Conservation (phyloP, 148 eudicot genomes). For the Amaranthus cruentus region DNA sequence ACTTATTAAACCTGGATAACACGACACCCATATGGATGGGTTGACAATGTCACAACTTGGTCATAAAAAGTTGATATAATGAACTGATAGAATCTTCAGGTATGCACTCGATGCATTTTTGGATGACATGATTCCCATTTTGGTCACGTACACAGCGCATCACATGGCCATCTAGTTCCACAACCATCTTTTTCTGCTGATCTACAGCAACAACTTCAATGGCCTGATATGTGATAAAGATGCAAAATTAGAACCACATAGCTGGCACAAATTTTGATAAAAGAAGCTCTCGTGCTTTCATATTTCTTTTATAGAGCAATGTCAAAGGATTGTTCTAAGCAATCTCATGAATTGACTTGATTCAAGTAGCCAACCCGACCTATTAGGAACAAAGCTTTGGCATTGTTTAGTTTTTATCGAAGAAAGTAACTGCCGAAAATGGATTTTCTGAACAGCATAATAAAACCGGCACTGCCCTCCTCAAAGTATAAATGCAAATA, state of each 20-base stretch:
- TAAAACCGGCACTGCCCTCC: too few relatives aligned
- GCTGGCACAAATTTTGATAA: not conserved
- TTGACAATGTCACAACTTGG: constrained; percentile 74
- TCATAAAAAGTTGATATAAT: constrained; percentile 70
- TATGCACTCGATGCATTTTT: constrained; percentile 88
- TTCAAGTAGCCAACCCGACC: too few relatives aligned
- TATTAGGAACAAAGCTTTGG: too few relatives aligned
- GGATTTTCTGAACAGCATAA: too few relatives aligned
- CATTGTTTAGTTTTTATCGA: too few relatives aligned
- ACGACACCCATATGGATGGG: constrained; percentile 96
- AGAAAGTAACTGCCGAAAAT: too few relatives aligned
- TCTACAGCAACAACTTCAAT: constrained; percentile 84
- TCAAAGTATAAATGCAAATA: too few relatives aligned
- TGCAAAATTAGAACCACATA: not conserved
- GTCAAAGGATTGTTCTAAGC: too few relatives aligned
- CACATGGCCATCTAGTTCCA: constrained; percentile 82
- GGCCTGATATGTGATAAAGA: constrained; percentile 39
- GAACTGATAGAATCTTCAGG: constrained; percentile 69
- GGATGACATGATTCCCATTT: constrained; percentile 91
- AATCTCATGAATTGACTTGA: too few relatives aligned
- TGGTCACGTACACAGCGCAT: constrained; percentile 94
- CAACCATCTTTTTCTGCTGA: constrained; percentile 71
- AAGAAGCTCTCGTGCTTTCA: not conserved
- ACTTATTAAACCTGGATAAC: constrained; percentile 56
- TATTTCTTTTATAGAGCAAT: too few relatives aligned